phyloP scores from a whole-genome alignment of 2,329 filamentous ascomycete genomes.

The Alternaria arborescens region DNA sequence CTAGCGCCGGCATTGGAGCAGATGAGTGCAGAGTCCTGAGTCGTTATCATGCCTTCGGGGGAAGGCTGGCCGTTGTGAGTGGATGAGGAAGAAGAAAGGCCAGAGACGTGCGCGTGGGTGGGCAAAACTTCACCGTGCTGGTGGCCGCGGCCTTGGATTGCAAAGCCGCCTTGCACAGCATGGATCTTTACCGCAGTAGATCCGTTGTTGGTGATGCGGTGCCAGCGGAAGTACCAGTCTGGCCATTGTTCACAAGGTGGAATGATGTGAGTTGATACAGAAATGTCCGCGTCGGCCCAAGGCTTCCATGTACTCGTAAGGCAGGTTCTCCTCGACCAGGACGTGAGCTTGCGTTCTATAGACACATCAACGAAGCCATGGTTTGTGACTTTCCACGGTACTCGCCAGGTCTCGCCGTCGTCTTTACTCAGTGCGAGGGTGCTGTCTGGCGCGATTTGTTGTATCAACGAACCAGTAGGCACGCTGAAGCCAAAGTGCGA shows the following conservation, averaged over 20 bases:
- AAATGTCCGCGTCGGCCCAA: conserved; percentile 39
- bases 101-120: not conserved
- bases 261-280: conserved; percentile 34
- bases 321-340: conserved; percentile 18
- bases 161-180: conserved; percentile 40
- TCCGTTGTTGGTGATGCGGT: conserved; percentile 26
- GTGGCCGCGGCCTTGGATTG: conserved; percentile 39
- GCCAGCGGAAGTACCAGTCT: conserved; percentile 42
- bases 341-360: conserved; percentile 2
- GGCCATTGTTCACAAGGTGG: conserved; percentile 38
- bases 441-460: conserved; percentile 54
- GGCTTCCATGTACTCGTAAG: conserved; percentile 39
- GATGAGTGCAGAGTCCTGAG: conserved; percentile 19
- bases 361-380: conserved; percentile 14
- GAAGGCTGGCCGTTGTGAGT: not conserved
- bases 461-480: conserved; percentile 50
- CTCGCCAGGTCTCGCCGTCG: conserved; percentile 51
- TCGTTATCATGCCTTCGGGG: conserved; percentile 31
- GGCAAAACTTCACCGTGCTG: conserved; percentile 32
- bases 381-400: conserved; percentile 45
- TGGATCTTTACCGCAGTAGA: conserved; percentile 1
- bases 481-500: conserved; percentile 52
- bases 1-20: conserved; percentile 42
- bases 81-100: not conserved
- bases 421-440: conserved; percentile 52